Conservation (phyloP, 139 green algal genomes). For the Trebouxia sp. region DNA sequence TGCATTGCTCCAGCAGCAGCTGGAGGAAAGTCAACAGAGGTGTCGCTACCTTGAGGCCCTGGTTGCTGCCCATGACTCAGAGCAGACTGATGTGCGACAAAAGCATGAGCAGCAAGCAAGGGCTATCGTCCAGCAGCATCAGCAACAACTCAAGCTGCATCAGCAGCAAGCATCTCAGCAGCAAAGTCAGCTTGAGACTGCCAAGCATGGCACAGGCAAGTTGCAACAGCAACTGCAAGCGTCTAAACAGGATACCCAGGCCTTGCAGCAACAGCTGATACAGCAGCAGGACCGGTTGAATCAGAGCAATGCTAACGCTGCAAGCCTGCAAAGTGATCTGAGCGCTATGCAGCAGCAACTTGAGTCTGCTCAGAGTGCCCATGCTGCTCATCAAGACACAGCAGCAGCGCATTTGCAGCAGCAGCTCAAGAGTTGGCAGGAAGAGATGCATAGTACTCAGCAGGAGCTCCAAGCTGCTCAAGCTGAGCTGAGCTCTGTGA, state of each 20-base stretch:
- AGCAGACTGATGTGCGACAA: not conserved
- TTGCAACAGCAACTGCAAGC: not conserved
- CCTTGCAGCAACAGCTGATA: not conserved
- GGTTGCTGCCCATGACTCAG: not conserved
- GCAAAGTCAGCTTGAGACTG: not conserved
- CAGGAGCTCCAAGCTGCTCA: not conserved
- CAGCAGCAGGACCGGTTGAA: not conserved
- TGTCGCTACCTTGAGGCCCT: not conserved
- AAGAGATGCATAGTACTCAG: not conserved
- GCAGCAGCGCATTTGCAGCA: not conserved
- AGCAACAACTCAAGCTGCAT: not conserved
- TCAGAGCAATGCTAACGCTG: not conserved
- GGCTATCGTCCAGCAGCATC: not conserved
- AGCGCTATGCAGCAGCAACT: not conserved
- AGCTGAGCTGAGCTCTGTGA: not conserved
- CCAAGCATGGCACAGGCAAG: not conserved
- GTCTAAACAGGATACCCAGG: not conserved
- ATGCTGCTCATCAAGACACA: not conserved
- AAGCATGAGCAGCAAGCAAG: not conserved
- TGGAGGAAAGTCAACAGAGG: not conserved
- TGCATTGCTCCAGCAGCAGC: not conserved
- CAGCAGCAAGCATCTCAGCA: not conserved
- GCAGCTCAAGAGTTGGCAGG: not conserved
- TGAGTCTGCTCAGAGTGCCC: not conserved
- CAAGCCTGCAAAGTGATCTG: not conserved